These are phyloP conservation scores for Tephrocybe sp. DNA, from an alignment of 768 basidiomycete species.

Conservation along the genomic window DNA sequence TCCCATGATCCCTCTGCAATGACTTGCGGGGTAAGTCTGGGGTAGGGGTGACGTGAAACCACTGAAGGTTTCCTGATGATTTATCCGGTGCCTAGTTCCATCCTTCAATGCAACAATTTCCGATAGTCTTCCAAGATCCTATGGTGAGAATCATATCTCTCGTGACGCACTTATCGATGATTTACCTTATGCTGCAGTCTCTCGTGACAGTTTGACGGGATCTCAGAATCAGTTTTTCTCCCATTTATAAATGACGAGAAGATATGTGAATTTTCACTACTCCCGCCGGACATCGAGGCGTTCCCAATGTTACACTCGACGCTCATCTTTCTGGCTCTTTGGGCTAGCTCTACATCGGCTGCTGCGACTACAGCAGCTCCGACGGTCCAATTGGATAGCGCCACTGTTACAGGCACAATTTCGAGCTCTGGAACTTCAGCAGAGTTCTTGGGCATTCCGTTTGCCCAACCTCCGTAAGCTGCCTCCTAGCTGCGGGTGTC, in stretches of 20 bases:
- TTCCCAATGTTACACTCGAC: conserved; percentile 1
- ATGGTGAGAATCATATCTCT: conserved; percentile 4
- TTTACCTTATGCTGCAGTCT: conserved; percentile 2
- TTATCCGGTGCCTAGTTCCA: neutral
- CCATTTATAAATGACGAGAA: neutral
- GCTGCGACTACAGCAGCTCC: conserved; percentile 19
- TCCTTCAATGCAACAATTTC: neutral
- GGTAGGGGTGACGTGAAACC: neutral
- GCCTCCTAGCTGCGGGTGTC: neutral
- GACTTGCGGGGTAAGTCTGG: neutral
- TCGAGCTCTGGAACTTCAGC: conserved; percentile 31
- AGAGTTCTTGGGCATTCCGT: conserved; percentile 51
- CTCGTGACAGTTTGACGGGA: neutral
- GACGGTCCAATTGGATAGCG: conserved; percentile 40
- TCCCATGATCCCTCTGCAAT: neutral
- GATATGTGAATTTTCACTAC: neutral
- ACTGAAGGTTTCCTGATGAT: neutral
- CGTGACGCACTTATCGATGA: conserved; percentile 2
- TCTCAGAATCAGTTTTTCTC: too few relatives aligned
- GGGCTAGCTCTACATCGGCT: conserved; percentile 3
- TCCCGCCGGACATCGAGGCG: neutral
- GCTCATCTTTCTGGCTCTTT: conserved; percentile 7
- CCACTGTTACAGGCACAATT: conserved; percentile 39
- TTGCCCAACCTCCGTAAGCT: conserved; percentile 49
- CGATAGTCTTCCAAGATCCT: conserved; percentile 1